These are phyloP conservation scores for Candida hispaniensis DNA, from an alignment of 805 yeast genomes.

Conservation along the genomic window DNA sequence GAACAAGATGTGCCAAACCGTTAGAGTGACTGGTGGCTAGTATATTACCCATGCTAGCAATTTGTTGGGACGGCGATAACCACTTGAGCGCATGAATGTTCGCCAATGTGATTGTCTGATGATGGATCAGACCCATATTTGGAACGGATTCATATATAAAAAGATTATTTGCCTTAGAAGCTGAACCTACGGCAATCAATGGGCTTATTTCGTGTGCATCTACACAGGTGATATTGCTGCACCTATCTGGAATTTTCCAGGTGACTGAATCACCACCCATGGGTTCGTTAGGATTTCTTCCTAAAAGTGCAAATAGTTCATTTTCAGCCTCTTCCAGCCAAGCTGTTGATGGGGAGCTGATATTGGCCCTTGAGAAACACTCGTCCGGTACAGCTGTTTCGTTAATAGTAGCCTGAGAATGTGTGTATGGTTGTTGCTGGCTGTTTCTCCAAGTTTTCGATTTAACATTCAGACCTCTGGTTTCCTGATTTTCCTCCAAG, in stretches of 20 bases:
- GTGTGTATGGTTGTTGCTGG: too few species aligned
- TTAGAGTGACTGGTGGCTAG: constrained; percentile 58
- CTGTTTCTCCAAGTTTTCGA: too few species aligned
- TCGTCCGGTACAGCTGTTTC: too few species aligned
- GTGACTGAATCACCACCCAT: constrained; percentile 22
- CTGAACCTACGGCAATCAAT: constrained; percentile 47
- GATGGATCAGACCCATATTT: constrained; percentile 38
- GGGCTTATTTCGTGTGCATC: constrained; percentile 32
- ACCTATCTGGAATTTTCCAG: constrained; percentile 32
- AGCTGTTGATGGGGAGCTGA: constrained; percentile 4
- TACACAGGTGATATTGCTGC: constrained; percentile 28
- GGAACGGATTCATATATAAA: constrained; percentile 42
- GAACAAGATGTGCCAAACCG: constrained; percentile 63
- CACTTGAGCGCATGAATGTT: constrained; percentile 39
- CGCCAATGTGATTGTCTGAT: constrained; percentile 47
- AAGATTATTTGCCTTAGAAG: constrained; percentile 36
- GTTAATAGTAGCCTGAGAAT: too few species aligned
- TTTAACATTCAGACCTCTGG: too few species aligned
- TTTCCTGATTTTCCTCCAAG: too few species aligned
- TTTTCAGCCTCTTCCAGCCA: constrained; percentile 8
- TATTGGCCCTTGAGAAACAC: too few species aligned
- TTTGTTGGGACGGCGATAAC: constrained; percentile 29
- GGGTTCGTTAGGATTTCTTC: constrained; percentile 5
- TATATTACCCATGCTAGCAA: constrained; percentile 38
- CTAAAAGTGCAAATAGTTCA: constrained; percentile 1